Evolutionary conservation across 2,329 filamentous ascomycete species (phyloP), one percentile per base, ranked within the genome.

Genomic region (Sclerotinia nivalis): DNA sequence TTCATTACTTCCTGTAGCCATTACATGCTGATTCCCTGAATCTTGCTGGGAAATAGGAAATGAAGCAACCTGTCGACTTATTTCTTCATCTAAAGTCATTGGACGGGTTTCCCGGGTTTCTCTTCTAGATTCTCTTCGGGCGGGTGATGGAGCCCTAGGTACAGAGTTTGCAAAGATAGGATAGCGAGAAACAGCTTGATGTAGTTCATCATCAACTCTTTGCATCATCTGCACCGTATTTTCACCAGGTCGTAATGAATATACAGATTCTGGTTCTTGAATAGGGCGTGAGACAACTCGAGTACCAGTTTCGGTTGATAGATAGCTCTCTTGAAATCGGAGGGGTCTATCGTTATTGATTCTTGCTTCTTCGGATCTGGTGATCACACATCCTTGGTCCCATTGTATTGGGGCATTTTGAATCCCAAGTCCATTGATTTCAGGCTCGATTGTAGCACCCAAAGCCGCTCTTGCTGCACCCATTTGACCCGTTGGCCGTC

Each of bases 391-490:
- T 22, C 12, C 31, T 12, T 5, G 8, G 8, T 37, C 18, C 10
- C 31, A 13, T 22, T 37, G 31, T 22, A 18, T 12, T 40, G 4
- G 55, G 1, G 18, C 3, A 10, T n/a, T 58, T 40, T 20, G 12
- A 28, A 5, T n/a, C 25, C 8, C 40, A 18, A 43, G 15, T 43
- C 15, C 15, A 18, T 15, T 43, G 6, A 43, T n/a, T 40, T 25
- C 31, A 20, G 47, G 47, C 22, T 64, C 34, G 6, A 40, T 25
- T 4, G 47, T 61, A 6, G 58, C 58, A 31, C 58, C 58, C 8
- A 61, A 25, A 6, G 58, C 58, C 18, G 40, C 58, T 15, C 58
- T 45, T 22, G 58, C 58, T 22, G 58, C 58, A 31, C 58, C 58
- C 6, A 61, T 61, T 12, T 47, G 8, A 12, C 40, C 58, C 2